Percentiles rank a stretch among this genome's conserved stretches.
These are phyloP conservation scores for Protea cynaroides DNA, from an alignment of 164 flowering plant genomes.

Conservation along the genomic window DNA sequence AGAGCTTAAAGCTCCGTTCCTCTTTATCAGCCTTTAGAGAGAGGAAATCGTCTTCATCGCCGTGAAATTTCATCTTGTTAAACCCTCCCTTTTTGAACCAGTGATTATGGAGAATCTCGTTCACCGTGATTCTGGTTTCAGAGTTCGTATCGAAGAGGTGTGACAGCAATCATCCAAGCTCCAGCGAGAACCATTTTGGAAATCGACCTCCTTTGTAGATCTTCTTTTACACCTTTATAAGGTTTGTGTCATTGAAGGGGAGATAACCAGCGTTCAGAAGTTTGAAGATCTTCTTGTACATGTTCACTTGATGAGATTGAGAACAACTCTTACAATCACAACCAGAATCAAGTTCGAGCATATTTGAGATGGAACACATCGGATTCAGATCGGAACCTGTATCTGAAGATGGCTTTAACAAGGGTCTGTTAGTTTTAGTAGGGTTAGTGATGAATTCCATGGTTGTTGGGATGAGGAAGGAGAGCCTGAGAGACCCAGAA, in stretches of 20 bases:
- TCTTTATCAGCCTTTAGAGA: conserved; percentile 3
- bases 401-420: too few relatives aligned
- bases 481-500: too few relatives aligned
- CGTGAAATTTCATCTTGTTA: conserved; percentile 17
- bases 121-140: conserved; percentile 45
- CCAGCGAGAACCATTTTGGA: conserved; percentile 59
- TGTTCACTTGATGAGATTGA: too few relatives aligned
- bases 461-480: too few relatives aligned
- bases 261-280: conserved; percentile 57
- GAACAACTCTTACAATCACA: too few relatives aligned
- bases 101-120: conserved; percentile 46
- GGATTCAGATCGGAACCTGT: too few relatives aligned
- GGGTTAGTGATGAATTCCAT: too few relatives aligned
- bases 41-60: conserved; percentile 15
- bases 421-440: too few relatives aligned
- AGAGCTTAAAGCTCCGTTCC: not conserved
- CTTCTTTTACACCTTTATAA: conserved; percentile 65
- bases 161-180: conserved; percentile 37
- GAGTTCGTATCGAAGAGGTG: conserved; percentile 54
- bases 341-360: too few relatives aligned
- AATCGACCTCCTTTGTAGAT: conserved; percentile 62
- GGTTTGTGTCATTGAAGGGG: conserved; percentile 61
- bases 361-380: too few relatives aligned
- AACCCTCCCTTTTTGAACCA: conserved; percentile 57
- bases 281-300: too few relatives aligned